A percentile compares a stretch with the other conserved stretches of the same genome.
Evolutionary conservation across 257 asterid genomes (phyloP).

Genomic region (Gynochthodes officinalis): DNA sequence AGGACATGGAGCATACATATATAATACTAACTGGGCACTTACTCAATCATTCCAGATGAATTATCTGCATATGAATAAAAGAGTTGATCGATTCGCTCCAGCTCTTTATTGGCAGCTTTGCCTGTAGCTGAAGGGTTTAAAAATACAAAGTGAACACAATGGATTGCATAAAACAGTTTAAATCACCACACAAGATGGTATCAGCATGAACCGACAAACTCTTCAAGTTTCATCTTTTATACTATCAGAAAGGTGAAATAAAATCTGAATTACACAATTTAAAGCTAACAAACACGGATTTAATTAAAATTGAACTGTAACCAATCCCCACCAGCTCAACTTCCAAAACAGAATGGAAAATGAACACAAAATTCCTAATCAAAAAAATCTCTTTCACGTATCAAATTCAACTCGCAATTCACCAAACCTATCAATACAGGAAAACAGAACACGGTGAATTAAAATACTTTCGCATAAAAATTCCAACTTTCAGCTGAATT

Average conservation of each 20-base stretch:
- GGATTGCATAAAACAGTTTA: neutral
- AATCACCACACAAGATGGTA: neutral
- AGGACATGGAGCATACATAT: neutral
- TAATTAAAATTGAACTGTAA: neutral
- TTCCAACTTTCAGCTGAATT: constrained; percentile 1
- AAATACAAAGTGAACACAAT: constrained; percentile 9
- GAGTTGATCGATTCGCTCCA: constrained; percentile 61
- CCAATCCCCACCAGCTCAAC: neutral
- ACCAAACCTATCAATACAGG: neutral
- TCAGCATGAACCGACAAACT: neutral
- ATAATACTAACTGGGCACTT: constrained; percentile 27
- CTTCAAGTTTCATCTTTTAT: too few species aligned
- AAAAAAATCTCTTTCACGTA: neutral
- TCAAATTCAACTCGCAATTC: neutral
- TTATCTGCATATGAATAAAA: constrained; percentile 52
- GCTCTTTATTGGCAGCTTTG: constrained; percentile 63
- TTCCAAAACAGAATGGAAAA: neutral
- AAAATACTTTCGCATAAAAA: neutral
- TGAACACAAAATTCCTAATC: neutral
- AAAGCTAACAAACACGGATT: neutral
- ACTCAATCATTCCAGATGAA: constrained; percentile 62
- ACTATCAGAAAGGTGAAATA: too few species aligned
- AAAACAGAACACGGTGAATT: neutral
- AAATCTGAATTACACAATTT: too few species aligned
- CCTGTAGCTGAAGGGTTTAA: constrained; percentile 52